Base-by-base conservation (phyloP, 768 basidiomycete genomes). In the Royoungia palumana region DNA sequence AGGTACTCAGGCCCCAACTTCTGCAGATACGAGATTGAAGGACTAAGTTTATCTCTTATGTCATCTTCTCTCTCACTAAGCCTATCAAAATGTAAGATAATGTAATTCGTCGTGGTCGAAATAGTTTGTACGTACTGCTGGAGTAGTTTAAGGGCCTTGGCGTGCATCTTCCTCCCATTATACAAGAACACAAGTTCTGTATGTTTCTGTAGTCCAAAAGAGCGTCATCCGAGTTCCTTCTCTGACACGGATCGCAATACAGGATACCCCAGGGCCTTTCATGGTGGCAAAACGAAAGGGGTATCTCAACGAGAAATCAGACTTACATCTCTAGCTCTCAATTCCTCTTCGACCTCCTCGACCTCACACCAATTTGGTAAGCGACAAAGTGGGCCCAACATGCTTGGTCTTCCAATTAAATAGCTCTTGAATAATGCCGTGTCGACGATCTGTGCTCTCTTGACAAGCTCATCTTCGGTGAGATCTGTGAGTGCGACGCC, bases 361-460 rank as follows among this genome's bases (percentile, higher is more conserved):
- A 98, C 94, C 62, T 97, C 96, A 67, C 95, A 98, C 93, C 94
- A 99, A 67, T 96, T 98, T 3, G 90, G 81, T 21, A 95, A 73
- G 36, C 95, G 79, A 67, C 95, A 98, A 42, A 97, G 68, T 25
- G 90, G 82, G 0, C 90, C 92, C 10, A 98, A 71, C 48, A 99
- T 70, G 12, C 77, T 79, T 0, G 95, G 92, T 37, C 87, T 75
- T 35, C 87, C 85, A 19, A 90, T 76, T 19, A 98, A 71, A 66
- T 95, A 96, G 3, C 87, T 84, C 69, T 96, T 95, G 70, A 98
- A 94, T 55, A 98, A 70, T 9, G 90, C 94, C 1, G 96, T 97
- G 60, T 98, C 92, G 21, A 97, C 88, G 28, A 98, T 83, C 69
- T 97, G 94, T 1, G 94, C 93, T 47, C 87, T 90, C 17, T 90